These are phyloP conservation scores for Pisolithus microcarpus DNA, from an alignment of 768 basidiomycete genomes.

Conservation along the genomic window DNA sequence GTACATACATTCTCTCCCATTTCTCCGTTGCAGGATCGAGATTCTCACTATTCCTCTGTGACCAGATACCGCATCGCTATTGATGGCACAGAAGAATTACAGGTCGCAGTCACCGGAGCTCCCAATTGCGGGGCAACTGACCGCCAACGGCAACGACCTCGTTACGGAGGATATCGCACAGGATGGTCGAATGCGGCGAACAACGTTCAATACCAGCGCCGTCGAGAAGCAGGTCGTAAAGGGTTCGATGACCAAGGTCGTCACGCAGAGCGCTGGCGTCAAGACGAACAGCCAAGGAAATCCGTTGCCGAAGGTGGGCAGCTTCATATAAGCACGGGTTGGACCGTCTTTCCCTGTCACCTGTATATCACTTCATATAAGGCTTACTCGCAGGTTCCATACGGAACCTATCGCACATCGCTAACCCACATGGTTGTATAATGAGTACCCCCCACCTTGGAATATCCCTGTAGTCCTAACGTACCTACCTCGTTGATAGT, in stretches of 20 bases:
- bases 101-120: constrained; percentile 20
- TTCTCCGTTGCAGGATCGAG: constrained; percentile 1
- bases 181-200: constrained; percentile 36
- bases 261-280: constrained; percentile 21
- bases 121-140: constrained; percentile 18
- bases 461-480: not conserved
- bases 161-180: constrained; percentile 31
- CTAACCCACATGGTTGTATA: not conserved
- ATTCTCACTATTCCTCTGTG: constrained; percentile 1
- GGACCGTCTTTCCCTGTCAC: not conserved
- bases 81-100: constrained; percentile 12
- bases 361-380: not conserved
- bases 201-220: constrained; percentile 28
- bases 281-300: constrained; percentile 7
- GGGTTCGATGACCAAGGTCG: constrained; percentile 49
- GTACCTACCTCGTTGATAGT: not conserved
- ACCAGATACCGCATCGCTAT: constrained; percentile 19
- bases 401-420: not conserved
- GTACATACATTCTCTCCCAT: constrained; percentile 26
- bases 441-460: not conserved
- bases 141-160: constrained; percentile 33
- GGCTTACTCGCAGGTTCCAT: not conserved
- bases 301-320: constrained; percentile 9
- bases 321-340: not conserved
- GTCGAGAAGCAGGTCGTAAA: constrained; percentile 47